Base-by-base conservation (phyloP, 139 green algal species). In the Chlorella sorokiniana region DNA sequence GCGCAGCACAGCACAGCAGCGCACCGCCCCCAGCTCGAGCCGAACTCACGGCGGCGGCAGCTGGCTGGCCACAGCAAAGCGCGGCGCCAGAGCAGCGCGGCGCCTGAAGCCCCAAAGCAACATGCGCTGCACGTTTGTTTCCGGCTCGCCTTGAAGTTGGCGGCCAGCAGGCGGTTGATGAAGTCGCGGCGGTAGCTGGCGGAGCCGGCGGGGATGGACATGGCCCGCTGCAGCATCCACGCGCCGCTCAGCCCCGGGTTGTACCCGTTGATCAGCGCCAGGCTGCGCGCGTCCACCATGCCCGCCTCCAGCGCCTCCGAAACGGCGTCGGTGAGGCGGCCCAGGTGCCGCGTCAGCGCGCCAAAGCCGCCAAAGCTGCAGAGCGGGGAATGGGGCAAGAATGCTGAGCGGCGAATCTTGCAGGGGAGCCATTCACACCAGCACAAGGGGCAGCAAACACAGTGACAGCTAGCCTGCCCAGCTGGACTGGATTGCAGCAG, bases 351-450 rank as follows among this genome's bases (percentile, higher is more conserved):
- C 0, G 84, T 86, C 37, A 96, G 76, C 1, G 94, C 92, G 1
- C 93, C 97, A 89, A 99, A 98, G 35, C 97, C 97, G 20, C 97
- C 96, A 84, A 99, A 99, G 22, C 86, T 44, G 38, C 35, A 48
- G 23, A 27, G 54, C 23, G 23, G 31, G 54, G 54, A n/a, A n/a
- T n/a, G n/a, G n/a, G n/a, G n/a, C n/a, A n/a, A n/a, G n/a, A n/a
- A n/a, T n/a, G n/a, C n/a, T n/a, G n/a, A n/a, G n/a, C n/a, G n/a
- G n/a, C n/a, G n/a, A n/a, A n/a, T n/a, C n/a, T n/a, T n/a, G n/a
- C n/a, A n/a, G n/a, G n/a, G n/a, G n/a, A 59, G 16, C 48, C 48
- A 59, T 59, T 59, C n/a, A 59, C 48, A 59, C 14, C 48, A 59
- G 14, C 16, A 59, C 48, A 25, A 59, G 14, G 14, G 48, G 48